A percentile compares a stretch with the other conserved stretches of the same genome.
phyloP scores from a whole-genome alignment of 306 rosid genomes.

The Phaseolus lunatus region DNA sequence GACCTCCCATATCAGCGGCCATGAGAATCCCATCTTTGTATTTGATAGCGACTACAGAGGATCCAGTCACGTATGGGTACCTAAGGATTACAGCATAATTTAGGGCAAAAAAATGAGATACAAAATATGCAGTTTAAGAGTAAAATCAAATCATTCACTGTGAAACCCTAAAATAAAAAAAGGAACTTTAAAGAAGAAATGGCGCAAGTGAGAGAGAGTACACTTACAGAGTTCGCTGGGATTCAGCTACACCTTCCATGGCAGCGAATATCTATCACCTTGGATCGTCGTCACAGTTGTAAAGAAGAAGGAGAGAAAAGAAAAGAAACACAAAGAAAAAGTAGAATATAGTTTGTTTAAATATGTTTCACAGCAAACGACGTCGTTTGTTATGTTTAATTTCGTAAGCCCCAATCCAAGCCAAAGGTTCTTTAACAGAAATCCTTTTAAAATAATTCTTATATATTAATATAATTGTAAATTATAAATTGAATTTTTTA shows the following conservation, averaged over 20 bases:
- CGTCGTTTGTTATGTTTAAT: background rate
- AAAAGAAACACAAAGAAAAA: background rate
- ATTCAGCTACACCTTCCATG: conserved; percentile 53
- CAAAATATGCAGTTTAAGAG: background rate
- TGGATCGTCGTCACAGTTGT: background rate
- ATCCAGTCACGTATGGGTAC: conserved; percentile 93
- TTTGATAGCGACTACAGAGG: conserved; percentile 90
- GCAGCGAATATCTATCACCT: background rate
- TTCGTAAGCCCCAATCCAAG: background rate
- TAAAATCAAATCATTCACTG: background rate
- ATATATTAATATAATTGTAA: too few relatives aligned
- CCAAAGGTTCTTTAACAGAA: background rate
- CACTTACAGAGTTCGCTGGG: conserved; percentile 72
- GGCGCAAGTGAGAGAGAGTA: background rate
- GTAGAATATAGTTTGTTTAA: background rate
- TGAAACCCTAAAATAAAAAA: conserved; percentile 18
- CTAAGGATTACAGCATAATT: conserved; percentile 43
- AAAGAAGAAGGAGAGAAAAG: background rate
- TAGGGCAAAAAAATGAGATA: conserved; percentile 27
- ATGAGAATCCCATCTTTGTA: conserved; percentile 94
- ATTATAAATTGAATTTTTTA: too few relatives aligned
- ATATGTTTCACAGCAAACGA: background rate
- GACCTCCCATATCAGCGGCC: conserved; percentile 98
- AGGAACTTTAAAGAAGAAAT: background rate
- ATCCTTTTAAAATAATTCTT: too few relatives aligned